Conservation (phyloP, 805 yeast genomes). For the Wickerhamiella cacticola region DNA sequence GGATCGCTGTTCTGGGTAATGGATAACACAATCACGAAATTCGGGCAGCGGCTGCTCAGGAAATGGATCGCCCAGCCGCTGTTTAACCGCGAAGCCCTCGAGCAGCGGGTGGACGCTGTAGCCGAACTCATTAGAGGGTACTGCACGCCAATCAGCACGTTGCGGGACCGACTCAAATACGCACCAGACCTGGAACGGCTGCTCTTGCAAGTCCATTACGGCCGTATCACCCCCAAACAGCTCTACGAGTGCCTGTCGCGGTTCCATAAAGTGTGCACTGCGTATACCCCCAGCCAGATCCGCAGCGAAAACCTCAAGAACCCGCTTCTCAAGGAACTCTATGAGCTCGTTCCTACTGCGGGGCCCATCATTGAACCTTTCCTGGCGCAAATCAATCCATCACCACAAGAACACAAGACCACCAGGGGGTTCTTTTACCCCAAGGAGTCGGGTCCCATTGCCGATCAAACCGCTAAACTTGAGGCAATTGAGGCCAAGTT, state of each 20-base stretch:
- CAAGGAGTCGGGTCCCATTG: slow-evolving; percentile 10
- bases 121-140: slow-evolving; percentile 31
- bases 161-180: slow-evolving; percentile 25
- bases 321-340: slow-evolving; percentile 30
- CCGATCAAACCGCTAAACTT: slow-evolving; percentile 31
- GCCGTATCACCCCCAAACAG: slow-evolving; percentile 47
- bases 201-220: slow-evolving; percentile 48
- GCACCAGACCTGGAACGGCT: slow-evolving; percentile 49
- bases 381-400: slow-evolving; percentile 22
- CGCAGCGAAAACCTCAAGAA: slow-evolving; percentile 26
- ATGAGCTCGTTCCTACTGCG: slow-evolving; percentile 32
- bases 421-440: slow-evolving; percentile 10
- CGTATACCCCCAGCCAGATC: slow-evolving; percentile 20
- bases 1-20: slow-evolving; percentile 75
- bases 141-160: slow-evolving; percentile 23
- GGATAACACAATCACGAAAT: slow-evolving; percentile 66
- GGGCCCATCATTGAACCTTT: slow-evolving; percentile 25
- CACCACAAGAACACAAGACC: slow-evolving; percentile 20
- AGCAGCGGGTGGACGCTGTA: slow-evolving; percentile 52
- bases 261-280: slow-evolving; percentile 28
- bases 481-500: slow-evolving; percentile 37
- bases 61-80: slow-evolving; percentile 73
- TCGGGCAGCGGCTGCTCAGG: slow-evolving; percentile 56
- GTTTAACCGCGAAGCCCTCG: slow-evolving; percentile 40
- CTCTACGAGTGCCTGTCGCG: slow-evolving; percentile 42